Conservation (phyloP, 164 flowering plant species). For the Sedum album region DNA sequence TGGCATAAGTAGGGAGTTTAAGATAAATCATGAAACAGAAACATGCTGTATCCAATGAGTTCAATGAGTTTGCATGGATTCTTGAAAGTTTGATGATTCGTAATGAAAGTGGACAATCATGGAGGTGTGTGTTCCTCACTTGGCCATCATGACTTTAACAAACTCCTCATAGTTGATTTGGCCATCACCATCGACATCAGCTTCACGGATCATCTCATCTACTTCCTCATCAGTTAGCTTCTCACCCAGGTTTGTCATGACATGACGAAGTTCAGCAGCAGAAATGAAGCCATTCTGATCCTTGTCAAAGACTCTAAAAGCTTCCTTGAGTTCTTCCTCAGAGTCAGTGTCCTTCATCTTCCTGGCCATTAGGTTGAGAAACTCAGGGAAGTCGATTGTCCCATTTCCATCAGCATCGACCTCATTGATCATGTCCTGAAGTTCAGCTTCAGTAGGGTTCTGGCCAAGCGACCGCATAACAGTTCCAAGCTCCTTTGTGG, state of each 20-base stretch:
- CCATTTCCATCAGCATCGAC: slow-evolving; percentile 3
- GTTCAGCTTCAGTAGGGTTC: slow-evolving; percentile 2
- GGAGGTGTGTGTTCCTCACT: neutral
- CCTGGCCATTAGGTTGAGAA: slow-evolving; percentile 5
- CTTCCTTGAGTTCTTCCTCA: slow-evolving; percentile 3
- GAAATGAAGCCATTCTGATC: slow-evolving; percentile 3
- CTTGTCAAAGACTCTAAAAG: slow-evolving; percentile 1
- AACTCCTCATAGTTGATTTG: slow-evolving; percentile 5
- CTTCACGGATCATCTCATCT: slow-evolving; percentile 5
- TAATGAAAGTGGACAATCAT: neutral
- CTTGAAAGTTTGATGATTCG: neutral
- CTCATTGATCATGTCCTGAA: slow-evolving; percentile 5
- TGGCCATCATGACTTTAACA: slow-evolving; percentile 4
- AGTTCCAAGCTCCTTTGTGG: neutral
- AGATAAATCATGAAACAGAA: no score
- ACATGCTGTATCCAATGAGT: no score
- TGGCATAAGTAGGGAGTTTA: no score
- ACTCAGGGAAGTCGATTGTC: slow-evolving; percentile 4
- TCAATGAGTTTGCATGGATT: no score
- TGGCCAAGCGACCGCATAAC: slow-evolving; percentile 2
- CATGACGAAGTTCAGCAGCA: slow-evolving; percentile 3
- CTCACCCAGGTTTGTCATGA: slow-evolving; percentile 3
- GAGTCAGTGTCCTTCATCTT: neutral
- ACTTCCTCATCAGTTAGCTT: slow-evolving; percentile 5
- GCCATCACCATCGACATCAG: neutral